These are phyloP conservation scores for Lyophyllum shimeji DNA, from an alignment of 768 basidiomycete species.

Conservation along the genomic window DNA sequence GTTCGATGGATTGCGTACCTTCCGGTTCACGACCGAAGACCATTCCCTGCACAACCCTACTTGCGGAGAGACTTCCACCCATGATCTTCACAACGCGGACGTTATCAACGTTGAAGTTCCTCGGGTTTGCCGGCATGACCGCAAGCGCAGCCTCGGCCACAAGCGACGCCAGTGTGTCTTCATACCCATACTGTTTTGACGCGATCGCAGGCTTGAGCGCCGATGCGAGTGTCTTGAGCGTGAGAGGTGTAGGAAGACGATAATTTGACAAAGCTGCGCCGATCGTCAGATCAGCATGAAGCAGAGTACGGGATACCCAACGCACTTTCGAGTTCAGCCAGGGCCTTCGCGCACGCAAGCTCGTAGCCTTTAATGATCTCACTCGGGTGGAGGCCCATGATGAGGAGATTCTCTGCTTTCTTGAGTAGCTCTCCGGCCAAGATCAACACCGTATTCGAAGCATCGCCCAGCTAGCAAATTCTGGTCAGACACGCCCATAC, in stretches of 20 bases:
- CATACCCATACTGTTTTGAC: conserved; percentile 95
- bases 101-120: conserved; percentile 97
- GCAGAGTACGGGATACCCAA: conserved; percentile 16
- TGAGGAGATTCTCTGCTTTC: conserved; percentile 85
- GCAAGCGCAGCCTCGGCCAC: conserved; percentile 92
- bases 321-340: conserved; percentile 89
- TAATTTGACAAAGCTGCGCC: conserved; percentile 65
- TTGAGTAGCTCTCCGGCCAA: conserved; percentile 94
- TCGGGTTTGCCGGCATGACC: conserved; percentile 86
- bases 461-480: conserved; percentile 83
- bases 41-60: conserved; percentile 95
- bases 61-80: conserved; percentile 84
- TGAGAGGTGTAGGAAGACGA: conserved; percentile 70
- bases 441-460: conserved; percentile 94
- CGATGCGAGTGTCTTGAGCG: conserved; percentile 61
- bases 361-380: conserved; percentile 96
- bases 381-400: conserved; percentile 97
- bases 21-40: conserved; percentile 97
- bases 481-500: background rate
- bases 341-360: conserved; percentile 79
- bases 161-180: conserved; percentile 76
- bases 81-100: conserved; percentile 98
- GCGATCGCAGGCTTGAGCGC: conserved; percentile 92
- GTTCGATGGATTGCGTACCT: conserved; percentile 43
- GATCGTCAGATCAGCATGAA: conserved; percentile 13